Percentiles rank a stretch among this genome's conserved stretches.
phyloP scores from a whole-genome alignment of 2,329 filamentous ascomycete species.

The Xylaria polymorpha region DNA sequence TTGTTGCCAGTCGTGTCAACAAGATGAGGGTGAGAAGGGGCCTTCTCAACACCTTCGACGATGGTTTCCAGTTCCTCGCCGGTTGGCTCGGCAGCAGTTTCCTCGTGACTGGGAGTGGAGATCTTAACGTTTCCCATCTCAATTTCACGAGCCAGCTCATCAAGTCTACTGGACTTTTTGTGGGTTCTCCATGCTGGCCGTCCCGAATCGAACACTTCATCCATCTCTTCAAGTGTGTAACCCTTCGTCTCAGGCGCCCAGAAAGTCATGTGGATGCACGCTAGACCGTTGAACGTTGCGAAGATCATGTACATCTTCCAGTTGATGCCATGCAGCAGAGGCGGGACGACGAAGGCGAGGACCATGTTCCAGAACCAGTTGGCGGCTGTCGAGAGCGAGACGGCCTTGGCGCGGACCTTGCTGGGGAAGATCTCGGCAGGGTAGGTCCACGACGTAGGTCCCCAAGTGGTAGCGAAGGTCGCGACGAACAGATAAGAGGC shows the following conservation, averaged over 20 bases:
- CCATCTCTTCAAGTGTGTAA: slow-evolving; percentile 81
- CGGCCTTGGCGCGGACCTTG: slow-evolving; percentile 71
- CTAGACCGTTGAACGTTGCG: slow-evolving; percentile 74
- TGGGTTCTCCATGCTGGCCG: slow-evolving; percentile 67
- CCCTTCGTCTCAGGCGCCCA: slow-evolving; percentile 74
- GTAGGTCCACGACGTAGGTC: slow-evolving; percentile 62
- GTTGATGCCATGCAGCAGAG: slow-evolving; percentile 65
- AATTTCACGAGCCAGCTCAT: slow-evolving; percentile 61
- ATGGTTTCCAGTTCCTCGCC: background rate
- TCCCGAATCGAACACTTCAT: slow-evolving; percentile 74
- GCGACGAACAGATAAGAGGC: slow-evolving; percentile 80
- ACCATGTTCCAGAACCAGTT: slow-evolving; percentile 73
- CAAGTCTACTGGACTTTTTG: slow-evolving; percentile 58
- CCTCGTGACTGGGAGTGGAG: slow-evolving; percentile 22
- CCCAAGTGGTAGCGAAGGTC: slow-evolving; percentile 65
- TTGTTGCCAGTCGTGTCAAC: background rate
- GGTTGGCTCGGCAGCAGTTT: slow-evolving; percentile 1
- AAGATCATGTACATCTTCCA: slow-evolving; percentile 80
- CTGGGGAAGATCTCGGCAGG: slow-evolving; percentile 72
- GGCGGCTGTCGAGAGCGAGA: slow-evolving; percentile 68
- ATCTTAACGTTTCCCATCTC: slow-evolving; percentile 59
- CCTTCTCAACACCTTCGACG: background rate
- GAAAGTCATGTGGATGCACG: slow-evolving; percentile 76
- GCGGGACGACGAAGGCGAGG: slow-evolving; percentile 65
- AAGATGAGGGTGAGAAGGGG: background rate